Base-by-base conservation (phyloP, 345 rosid species). In the Kandelia obovata region DNA sequence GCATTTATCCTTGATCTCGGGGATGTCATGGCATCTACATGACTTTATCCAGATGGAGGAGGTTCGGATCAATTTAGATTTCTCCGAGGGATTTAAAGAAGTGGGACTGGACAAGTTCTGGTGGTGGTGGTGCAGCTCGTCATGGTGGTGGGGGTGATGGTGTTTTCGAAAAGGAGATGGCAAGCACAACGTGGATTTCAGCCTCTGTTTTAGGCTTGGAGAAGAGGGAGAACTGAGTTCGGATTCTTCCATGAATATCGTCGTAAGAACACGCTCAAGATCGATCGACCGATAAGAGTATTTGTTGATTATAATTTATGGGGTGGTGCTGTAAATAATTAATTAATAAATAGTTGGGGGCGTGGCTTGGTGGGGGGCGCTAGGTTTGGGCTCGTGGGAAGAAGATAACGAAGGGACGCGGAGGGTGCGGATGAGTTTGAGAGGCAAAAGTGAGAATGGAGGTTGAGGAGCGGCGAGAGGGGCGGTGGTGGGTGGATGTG, bases 1-100 rank as follows among this genome's bases (percentile, higher is more conserved):
- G 31, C 77, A 77, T 61, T 81, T 77, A 43, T 62, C 68, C 35
- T 68, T 76, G 25, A 62, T n/a, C 7, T 72, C 78, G 4, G 77
- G 73, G 10, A 46, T 56, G 2, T 56, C 59, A 25, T 56, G 59
- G 5, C 49, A 43, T 27, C 28, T 31, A 13, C 17, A 30, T 62
- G 56, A 25, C 72, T 37, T 73, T 15, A 55, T 30, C 46, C 49
- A 43, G 39, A 20, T 9, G 21, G 78, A 74, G 17, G 69, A 68
- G 5, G 64, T 57, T 8, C 69, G 52, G 46, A 23, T n/a, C 25
- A 77, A 73, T 53, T 28, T 58, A 5, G 79, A 74, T 32, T 71
- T 74, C 25, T 67, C 70, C 15, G 53, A 5, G 31, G 51, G 16
- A 52, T 25, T 32, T 20, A 66, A 4, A 1, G 59, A 9, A 27